Percentiles rank a stretch among this genome's conserved stretches.
Conservation (phyloP, 2,329 filamentous ascomycete genomes). For the Fusarium transvaalense region DNA sequence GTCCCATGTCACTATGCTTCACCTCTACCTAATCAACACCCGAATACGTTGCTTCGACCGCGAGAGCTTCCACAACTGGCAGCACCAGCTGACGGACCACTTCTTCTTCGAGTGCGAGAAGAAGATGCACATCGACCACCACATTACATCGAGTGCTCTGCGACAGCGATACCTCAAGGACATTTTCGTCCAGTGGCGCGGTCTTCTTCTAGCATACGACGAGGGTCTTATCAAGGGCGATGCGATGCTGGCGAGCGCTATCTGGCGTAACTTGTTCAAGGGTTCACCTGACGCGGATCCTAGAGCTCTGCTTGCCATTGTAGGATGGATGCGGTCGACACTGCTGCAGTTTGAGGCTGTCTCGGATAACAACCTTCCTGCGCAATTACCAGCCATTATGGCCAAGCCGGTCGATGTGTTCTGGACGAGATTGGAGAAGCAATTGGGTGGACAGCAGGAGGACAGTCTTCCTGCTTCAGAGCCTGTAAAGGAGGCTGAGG, state of each 20-base stretch:
- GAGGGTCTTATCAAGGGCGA: conserved; percentile 83
- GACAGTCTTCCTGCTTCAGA: conserved; percentile 28
- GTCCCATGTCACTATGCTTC: conserved; percentile 95
- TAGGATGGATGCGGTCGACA: conserved; percentile 67
- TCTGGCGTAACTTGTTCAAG: conserved; percentile 96
- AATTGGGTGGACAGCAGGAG: conserved; percentile 54
- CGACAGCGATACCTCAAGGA: conserved; percentile 83
- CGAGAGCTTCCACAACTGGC: conserved; percentile 79
- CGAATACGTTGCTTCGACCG: conserved; percentile 83
- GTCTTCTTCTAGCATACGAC: conserved; percentile 85
- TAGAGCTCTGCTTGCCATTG: conserved; percentile 64
- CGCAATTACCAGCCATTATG: conserved; percentile 52
- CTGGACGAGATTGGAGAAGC: conserved; percentile 57
- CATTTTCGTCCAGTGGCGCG: conserved; percentile 93
- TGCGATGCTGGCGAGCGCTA: conserved; percentile 80
- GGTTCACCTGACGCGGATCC: conserved; percentile 68
- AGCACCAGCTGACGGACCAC: conserved; percentile 92
- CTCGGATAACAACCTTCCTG: conserved; percentile 58
- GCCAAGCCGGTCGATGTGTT: conserved; percentile 58
- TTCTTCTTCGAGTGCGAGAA: conserved; percentile 93
- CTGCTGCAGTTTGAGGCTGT: conserved; percentile 63
- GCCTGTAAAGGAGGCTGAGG: conserved; percentile 36
- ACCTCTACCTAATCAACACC: conserved; percentile 91
- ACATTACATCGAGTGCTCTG: conserved; percentile 69
- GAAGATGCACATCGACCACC: conserved; percentile 84